Evolutionary conservation across 108 stramenopile species (phyloP).

Genomic region (Nitzschia sp.): DNA sequence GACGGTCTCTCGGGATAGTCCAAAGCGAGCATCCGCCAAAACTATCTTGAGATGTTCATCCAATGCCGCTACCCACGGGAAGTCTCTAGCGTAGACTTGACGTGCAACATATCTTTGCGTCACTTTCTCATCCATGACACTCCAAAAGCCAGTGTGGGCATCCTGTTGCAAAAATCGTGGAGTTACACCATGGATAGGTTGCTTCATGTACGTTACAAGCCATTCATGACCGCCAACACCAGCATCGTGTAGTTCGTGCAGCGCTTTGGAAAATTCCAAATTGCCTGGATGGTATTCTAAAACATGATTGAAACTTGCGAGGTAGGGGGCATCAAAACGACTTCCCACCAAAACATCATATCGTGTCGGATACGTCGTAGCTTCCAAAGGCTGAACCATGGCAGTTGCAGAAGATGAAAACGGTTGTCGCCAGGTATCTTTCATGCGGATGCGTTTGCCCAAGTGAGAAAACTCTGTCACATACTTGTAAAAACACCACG

Average conservation of each 20-base stretch:
- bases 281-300: conserved; percentile 57
- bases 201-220: not conserved
- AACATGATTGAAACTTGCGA: conserved; percentile 34
- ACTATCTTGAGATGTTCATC: conserved; percentile 24
- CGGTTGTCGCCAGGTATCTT: conserved; percentile 16
- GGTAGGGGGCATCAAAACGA: conserved; percentile 40
- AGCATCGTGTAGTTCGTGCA: conserved; percentile 10
- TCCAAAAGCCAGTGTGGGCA: conserved; percentile 38
- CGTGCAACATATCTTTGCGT: not conserved
- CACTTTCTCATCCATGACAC: conserved; percentile 22
- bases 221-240: not conserved
- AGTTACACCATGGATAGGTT: conserved; percentile 6
- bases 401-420: not conserved
- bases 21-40: conserved; percentile 41
- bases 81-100: not conserved
- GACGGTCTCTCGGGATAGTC: conserved; percentile 19
- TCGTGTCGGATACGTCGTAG: conserved; percentile 44
- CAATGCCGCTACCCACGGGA: not conserved
- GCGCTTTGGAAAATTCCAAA: conserved; percentile 5
- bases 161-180: conserved; percentile 44
- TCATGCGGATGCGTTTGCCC: conserved; percentile 8
- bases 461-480: conserved; percentile 1
- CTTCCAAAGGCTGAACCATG: no score
- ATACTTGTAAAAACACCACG: not conserved
- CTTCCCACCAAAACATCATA: conserved; percentile 42